Conservation (phyloP, 2,329 filamentous ascomycete species). For the Fusarium tricinctum region DNA sequence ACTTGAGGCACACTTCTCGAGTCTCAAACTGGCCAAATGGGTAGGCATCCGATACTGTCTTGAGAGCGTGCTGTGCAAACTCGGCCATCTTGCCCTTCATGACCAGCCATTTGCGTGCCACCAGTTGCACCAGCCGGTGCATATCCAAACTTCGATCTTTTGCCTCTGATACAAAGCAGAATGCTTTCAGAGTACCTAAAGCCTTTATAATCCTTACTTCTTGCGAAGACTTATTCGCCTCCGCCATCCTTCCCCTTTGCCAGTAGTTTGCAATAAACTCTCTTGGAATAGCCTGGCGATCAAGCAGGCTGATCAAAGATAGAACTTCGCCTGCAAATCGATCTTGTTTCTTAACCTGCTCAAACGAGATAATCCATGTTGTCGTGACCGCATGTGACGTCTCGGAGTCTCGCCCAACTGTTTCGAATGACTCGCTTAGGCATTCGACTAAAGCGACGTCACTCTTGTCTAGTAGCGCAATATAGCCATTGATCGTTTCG, state of each 20-base stretch:
- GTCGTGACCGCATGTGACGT: constrained; percentile 48
- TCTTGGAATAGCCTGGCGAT: constrained; percentile 50
- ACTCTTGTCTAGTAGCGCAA: constrained; percentile 47
- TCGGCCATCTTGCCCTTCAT: constrained; percentile 16
- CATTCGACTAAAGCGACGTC: constrained; percentile 35
- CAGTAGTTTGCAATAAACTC: constrained; percentile 28
- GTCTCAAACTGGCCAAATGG: constrained; percentile 41
- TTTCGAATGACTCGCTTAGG: constrained; percentile 52
- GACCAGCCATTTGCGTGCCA: constrained; percentile 52
- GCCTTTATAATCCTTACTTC: background rate
- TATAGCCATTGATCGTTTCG: constrained; percentile 46
- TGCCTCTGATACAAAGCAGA: constrained; percentile 46
- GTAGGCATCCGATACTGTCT: constrained; percentile 36
- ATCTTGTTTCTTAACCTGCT: constrained; percentile 49
- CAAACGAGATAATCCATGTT: constrained; percentile 54
- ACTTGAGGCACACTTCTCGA: constrained; percentile 31
- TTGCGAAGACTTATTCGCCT: too few species aligned
- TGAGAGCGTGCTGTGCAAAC: constrained; percentile 43
- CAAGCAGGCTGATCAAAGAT: constrained; percentile 52
- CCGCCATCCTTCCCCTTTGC: too few species aligned
- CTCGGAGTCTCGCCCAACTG: constrained; percentile 49
- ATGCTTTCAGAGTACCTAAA: constrained; percentile 45
- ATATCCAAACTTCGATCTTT: constrained; percentile 44
- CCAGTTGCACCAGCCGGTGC: constrained; percentile 55
- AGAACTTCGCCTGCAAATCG: constrained; percentile 48